Evolutionary conservation across 1,284 basidiomycete species (phyloP).

Genomic region (Ustilago trichophora): DNA sequence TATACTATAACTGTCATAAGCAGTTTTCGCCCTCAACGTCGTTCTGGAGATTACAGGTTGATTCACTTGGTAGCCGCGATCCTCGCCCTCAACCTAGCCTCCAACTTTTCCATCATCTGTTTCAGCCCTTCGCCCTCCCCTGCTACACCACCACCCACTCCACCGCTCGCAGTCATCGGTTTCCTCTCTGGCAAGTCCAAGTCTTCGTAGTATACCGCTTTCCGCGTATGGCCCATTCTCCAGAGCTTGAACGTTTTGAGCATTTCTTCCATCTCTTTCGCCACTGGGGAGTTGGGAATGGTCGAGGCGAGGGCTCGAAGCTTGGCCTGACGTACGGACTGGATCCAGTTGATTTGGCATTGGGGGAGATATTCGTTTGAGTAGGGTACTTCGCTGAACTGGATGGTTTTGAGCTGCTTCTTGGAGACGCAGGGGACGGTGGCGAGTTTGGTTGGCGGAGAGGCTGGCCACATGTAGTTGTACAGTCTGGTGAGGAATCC

Average conservation of each 20-base stretch:
- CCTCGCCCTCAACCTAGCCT: slow-evolving; percentile 39
- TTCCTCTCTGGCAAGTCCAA: slow-evolving; percentile 40
- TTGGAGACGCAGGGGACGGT: slow-evolving; percentile 16
- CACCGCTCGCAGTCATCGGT: slow-evolving; percentile 45
- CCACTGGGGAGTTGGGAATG: slow-evolving; percentile 13
- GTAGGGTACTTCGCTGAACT: slow-evolving; percentile 45
- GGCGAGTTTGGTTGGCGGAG: slow-evolving; percentile 11
- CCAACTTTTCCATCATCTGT: slow-evolving; percentile 48
- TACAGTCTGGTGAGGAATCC: slow-evolving; percentile 23
- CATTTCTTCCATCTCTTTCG: slow-evolving; percentile 38
- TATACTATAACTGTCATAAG: too few relatives aligned
- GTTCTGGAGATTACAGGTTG: too few relatives aligned
- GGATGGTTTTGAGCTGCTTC: slow-evolving; percentile 38
- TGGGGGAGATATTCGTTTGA: slow-evolving; percentile 42
- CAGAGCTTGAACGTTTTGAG: slow-evolving; percentile 44
- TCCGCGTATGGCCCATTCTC: slow-evolving; percentile 47
- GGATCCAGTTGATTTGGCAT: slow-evolving; percentile 40
- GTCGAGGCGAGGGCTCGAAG: slow-evolving; percentile 15
- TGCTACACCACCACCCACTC: slow-evolving; percentile 39
- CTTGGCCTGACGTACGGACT: slow-evolving; percentile 22
- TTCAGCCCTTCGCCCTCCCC: slow-evolving; percentile 18
- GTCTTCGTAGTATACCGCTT: slow-evolving; percentile 45
- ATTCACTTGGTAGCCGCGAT: slow-evolving; percentile 38
- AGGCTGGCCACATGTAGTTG: slow-evolving; percentile 34
- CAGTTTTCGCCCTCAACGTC: too few relatives aligned